Conservation (phyloP, 257 asterid genomes). For the Solanum sejunctum region DNA sequence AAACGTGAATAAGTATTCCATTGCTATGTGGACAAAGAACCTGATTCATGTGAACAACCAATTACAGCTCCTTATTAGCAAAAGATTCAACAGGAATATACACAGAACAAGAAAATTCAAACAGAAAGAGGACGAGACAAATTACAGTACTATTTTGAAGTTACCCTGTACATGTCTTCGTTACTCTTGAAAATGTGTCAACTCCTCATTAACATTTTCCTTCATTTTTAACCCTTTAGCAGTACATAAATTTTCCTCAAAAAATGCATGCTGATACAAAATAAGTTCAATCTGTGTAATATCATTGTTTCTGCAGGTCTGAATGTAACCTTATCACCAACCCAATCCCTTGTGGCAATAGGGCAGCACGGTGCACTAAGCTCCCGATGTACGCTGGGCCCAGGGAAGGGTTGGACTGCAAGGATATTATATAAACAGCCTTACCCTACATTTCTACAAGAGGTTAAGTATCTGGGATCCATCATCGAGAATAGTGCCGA, state of each 20-base stretch:
- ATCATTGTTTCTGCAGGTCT: neutral
- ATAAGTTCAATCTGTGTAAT: neutral
- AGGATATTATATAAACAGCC: neutral
- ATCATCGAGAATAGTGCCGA: too few relatives aligned
- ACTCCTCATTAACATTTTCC: neutral
- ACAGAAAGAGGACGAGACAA: neutral
- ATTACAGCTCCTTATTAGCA: constrained; percentile 10
- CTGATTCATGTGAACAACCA: constrained; percentile 30
- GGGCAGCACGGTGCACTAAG: neutral
- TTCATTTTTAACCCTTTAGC: neutral
- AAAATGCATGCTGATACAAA: neutral
- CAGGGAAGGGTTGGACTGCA: neutral
- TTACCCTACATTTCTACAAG: neutral
- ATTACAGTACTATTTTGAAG: neutral
- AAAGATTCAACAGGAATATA: neutral
- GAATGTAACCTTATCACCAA: neutral
- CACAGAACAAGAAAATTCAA: neutral
- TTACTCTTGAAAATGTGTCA: neutral
- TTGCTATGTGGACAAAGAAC: constrained; percentile 84
- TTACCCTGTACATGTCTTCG: neutral
- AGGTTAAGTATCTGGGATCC: too few relatives aligned
- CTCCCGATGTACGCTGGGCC: neutral
- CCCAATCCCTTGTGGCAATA: neutral
- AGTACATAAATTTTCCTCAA: neutral
- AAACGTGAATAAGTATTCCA: constrained; percentile 78